These are phyloP conservation scores for Xylaria longipes DNA, from an alignment of 495 filamentous ascomycete species.

Conservation along the genomic window DNA sequence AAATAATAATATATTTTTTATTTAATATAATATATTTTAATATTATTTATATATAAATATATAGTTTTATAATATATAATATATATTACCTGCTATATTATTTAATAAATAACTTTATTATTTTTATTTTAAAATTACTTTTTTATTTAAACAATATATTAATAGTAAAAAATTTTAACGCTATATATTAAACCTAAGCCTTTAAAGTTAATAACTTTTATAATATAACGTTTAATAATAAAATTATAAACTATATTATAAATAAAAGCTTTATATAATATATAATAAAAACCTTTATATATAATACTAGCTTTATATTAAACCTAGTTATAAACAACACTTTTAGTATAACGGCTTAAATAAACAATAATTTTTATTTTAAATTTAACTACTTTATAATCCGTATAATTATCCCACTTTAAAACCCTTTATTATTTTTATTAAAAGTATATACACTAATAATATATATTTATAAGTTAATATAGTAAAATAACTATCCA, in stretches of 20 bases:
- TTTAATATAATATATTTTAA: not conserved
- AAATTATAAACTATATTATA: not conserved
- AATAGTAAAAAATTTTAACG: not conserved
- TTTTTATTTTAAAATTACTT: not conserved
- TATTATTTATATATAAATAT: not conserved
- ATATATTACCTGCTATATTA: not conserved
- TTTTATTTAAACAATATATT: not conserved
- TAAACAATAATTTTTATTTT: constrained; percentile 1
- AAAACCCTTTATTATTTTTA: not conserved
- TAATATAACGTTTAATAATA: not conserved
- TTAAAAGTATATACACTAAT: not conserved
- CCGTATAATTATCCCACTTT: not conserved
- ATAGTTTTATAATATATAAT: constrained; percentile 3
- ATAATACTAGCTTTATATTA: not conserved
- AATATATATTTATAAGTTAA: too few relatives aligned
- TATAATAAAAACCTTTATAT: not conserved
- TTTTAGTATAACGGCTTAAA: not conserved
- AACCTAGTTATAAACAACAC: not conserved
- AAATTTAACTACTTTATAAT: not conserved
- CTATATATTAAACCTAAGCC: not conserved
- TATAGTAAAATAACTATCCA: not conserved
- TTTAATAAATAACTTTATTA: not conserved
- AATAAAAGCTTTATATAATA: not conserved
- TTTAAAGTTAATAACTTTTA: not conserved
- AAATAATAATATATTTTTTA: not conserved